A percentile compares a stretch with the other conserved stretches of the same genome.
Conservation (phyloP, 2,329 filamentous ascomycete species). For the Stagonosporopsis tanaceti region DNA sequence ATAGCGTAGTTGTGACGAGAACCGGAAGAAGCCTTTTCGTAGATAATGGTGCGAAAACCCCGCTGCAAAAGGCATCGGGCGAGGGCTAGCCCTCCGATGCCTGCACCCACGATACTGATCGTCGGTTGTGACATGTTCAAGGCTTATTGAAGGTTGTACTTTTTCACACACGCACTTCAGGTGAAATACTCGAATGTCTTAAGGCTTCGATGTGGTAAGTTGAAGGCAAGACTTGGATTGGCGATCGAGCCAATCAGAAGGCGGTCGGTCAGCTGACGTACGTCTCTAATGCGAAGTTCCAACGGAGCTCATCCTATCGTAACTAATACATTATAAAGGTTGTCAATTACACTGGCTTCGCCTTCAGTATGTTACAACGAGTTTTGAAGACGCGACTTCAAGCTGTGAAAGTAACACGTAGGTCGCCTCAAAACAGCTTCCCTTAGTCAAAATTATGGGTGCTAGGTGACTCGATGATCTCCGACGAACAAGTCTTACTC, state of each 20-base stretch:
- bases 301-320: no score
- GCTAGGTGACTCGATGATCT: no score
- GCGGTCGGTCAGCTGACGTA: background rate
- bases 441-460: no score
- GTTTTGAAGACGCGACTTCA: no score
- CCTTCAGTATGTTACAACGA: no score
- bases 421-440: no score
- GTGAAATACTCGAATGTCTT: background rate
- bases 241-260: conserved; percentile 17
- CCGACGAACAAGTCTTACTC: no score
- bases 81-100: conserved; percentile 55
- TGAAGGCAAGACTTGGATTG: conserved; percentile 6
- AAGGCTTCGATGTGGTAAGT: background rate
- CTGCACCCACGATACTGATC: conserved; percentile 53
- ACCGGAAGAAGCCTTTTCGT: conserved; percentile 40
- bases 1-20: conserved; percentile 51
- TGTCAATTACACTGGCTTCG: no score
- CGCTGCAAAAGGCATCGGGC: conserved; percentile 44
- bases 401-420: no score
- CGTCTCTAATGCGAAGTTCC: no score
- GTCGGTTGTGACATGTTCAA: conserved; percentile 40
- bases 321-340: no score
- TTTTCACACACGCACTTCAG: background rate
- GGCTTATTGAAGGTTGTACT: background rate
- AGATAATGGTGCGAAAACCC: conserved; percentile 43